A percentile compares a stretch with the other conserved stretches of the same genome.
Conservation (phyloP, 1,284 basidiomycete species). For the Stereum hirsutum region DNA sequence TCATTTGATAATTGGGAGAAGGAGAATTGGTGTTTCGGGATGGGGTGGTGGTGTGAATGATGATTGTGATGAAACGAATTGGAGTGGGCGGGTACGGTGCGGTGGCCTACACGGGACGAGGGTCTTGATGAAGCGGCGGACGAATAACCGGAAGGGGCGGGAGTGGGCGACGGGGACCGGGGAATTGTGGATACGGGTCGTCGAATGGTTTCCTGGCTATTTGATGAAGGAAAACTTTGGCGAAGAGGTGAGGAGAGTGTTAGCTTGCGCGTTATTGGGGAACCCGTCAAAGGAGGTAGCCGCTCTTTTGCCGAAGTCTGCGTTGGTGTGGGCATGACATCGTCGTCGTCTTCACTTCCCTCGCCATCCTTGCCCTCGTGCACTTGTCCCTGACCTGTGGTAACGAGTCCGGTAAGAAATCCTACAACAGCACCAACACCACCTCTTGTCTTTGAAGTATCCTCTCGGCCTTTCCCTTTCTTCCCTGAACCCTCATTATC, state of each 20-base stretch:
- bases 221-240: too few species aligned
- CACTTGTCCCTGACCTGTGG: too few species aligned
- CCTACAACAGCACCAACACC: slow-evolving; percentile 51
- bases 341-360: background rate
- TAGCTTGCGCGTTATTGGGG: slow-evolving; percentile 19
- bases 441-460: slow-evolving; percentile 15
- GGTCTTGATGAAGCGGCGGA: slow-evolving; percentile 2
- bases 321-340: too few species aligned
- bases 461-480: slow-evolving; percentile 17
- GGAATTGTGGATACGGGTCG: too few species aligned
- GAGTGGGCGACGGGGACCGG: slow-evolving; percentile 9
- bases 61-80: background rate
- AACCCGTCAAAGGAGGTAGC: slow-evolving; percentile 25
- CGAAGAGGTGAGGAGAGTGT: background rate
- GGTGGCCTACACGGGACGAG: background rate
- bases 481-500: too few species aligned
- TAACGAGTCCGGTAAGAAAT: slow-evolving; percentile 50
- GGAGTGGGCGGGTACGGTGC: background rate
- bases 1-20: too few species aligned
- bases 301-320: too few species aligned
- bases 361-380: slow-evolving; percentile 14
- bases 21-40: too few species aligned
- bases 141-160: slow-evolving; percentile 9
- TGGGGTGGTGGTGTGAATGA: background rate
- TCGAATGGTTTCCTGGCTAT: too few species aligned